Conservation (phyloP, 2,329 filamentous ascomycete species). For the Fusarium illudens region DNA sequence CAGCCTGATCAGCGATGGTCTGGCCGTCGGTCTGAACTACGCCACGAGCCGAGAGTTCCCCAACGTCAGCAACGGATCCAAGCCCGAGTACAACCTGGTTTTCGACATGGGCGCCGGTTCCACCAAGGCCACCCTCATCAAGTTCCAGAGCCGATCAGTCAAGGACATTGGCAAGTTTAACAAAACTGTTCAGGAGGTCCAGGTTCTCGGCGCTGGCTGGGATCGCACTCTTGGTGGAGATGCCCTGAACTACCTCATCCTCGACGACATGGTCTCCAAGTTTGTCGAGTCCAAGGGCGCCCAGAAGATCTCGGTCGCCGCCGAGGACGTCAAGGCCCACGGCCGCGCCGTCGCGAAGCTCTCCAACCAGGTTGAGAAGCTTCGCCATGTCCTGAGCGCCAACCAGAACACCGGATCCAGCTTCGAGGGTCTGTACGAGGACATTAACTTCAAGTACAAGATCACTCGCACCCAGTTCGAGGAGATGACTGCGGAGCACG, state of each 20-base stretch:
- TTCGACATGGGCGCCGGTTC: constrained; percentile 99
- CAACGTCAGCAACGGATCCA: constrained; percentile 79
- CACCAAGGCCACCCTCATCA: constrained; percentile 86
- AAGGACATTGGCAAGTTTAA: constrained; percentile 95
- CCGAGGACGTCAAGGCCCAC: constrained; percentile 73
- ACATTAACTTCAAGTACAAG: constrained; percentile 94
- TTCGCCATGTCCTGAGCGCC: constrained; percentile 90
- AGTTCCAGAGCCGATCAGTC: constrained; percentile 86
- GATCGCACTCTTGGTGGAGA: constrained; percentile 92
- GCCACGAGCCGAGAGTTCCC: constrained; percentile 92
- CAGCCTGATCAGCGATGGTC: constrained; percentile 84
- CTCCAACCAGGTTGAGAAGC: constrained; percentile 88
- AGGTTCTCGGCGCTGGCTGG: constrained; percentile 86
- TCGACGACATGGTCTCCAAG: constrained; percentile 86
- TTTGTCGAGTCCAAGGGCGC: constrained; percentile 76
- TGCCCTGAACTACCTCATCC: constrained; percentile 83
- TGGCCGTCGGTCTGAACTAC: constrained; percentile 95
- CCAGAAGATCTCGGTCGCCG: constrained; percentile 69
- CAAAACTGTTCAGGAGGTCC: constrained; percentile 96
- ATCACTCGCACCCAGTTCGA: constrained; percentile 83
- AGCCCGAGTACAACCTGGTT: constrained; percentile 90
- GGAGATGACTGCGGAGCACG: constrained; percentile 73
- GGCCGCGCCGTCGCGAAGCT: constrained; percentile 88
- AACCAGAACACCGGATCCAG: constrained; percentile 82
- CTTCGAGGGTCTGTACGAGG: constrained; percentile 91